A percentile compares a stretch with the other conserved stretches of the same genome.
Evolutionary conservation across 805 yeast species (phyloP).

Genomic region (Hanseniaspora meyeri): DNA sequence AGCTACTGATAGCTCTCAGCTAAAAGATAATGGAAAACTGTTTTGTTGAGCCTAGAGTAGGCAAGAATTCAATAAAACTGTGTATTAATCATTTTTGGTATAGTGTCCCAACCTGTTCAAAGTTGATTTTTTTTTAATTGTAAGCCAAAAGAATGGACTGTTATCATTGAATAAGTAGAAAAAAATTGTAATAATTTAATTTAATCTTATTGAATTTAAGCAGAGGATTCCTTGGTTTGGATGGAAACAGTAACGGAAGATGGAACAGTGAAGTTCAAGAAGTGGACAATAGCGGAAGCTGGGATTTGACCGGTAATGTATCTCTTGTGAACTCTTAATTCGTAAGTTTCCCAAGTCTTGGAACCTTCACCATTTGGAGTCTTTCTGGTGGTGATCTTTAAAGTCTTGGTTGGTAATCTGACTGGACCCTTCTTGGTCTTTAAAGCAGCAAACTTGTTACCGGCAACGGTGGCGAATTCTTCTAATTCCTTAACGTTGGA

Average conservation of each 20-base stretch:
- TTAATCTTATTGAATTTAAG: background rate
- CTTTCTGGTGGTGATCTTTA: conserved; percentile 98
- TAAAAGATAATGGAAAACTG: conserved; percentile 14
- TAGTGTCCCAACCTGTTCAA: too few species aligned
- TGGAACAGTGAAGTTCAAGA: conserved; percentile 10
- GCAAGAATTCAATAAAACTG: background rate
- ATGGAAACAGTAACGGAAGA: conserved; percentile 13
- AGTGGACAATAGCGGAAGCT: conserved; percentile 40
- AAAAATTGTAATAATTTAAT: background rate
- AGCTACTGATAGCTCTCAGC: conserved; percentile 14
- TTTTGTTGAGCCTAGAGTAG: conserved; percentile 10
- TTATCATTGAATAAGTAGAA: background rate
- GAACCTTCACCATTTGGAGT: conserved; percentile 99
- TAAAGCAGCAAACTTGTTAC: conserved; percentile 42
- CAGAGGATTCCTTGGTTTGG: conserved; percentile 11
- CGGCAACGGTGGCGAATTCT: conserved; percentile 80
- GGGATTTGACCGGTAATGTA: conserved; percentile 97
- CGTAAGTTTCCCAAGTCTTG: conserved; percentile 99
- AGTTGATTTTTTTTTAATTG: too few species aligned
- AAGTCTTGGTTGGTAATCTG: conserved; percentile 98
- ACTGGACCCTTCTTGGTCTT: conserved; percentile 92
- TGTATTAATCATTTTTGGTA: too few species aligned
- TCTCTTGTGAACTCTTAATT: conserved; percentile 99
- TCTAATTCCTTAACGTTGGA: conserved; percentile 98
- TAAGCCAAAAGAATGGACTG: too few species aligned